Evolutionary conservation across 768 basidiomycete genomes (phyloP), one percentile per base, ranked within the genome.

Genomic region (Lanmaoa pseudosensibilis): DNA sequence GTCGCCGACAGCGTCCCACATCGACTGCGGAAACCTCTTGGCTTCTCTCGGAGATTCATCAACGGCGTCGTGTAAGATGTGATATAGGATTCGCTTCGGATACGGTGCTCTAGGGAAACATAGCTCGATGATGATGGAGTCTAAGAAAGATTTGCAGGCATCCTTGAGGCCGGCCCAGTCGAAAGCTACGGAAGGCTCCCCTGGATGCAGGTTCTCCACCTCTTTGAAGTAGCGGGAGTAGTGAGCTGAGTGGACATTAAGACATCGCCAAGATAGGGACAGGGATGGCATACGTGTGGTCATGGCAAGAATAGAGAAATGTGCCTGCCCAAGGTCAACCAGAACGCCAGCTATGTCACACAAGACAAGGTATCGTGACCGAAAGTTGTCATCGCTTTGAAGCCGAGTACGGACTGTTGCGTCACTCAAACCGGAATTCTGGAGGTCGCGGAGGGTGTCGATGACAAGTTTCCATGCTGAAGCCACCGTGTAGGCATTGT

Each of bases 1-100:
- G 71, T 93, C 88, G 13, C 91, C 92, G 38, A 91, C 78, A 39
- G 90, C 86, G 61, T 94, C 85, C 84, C 88, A 93, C 50, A 94
- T 76, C 3, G 79, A 75, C 69, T 92, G 90, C 0, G 90, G 87
- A 61, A 93, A 92, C 12, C 85, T 84, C 65, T 82, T 87, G 6
- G 83, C 82, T 54, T 91, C 90, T 47, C 77, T 80, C 1, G 89
- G 89, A 4, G 85, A 80, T 70, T 92, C 91, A 12, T 86, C 81
- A 13, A 88, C 75, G 11, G 87, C 85, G 41, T 92, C 89, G 50
- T 79, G 81, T 27, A 94, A 77, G 27, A 90, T 79, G 54, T 83
- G 78, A 62, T 83, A 84, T 25, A 94, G 68, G 41, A 92, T 75
- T 49, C 79, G 77, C 66, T 81, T 83, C 5, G 89, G 86, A 70